Base-by-base conservation (phyloP, 176 grass and related monocot genomes). In the Luzula sylvatica region DNA sequence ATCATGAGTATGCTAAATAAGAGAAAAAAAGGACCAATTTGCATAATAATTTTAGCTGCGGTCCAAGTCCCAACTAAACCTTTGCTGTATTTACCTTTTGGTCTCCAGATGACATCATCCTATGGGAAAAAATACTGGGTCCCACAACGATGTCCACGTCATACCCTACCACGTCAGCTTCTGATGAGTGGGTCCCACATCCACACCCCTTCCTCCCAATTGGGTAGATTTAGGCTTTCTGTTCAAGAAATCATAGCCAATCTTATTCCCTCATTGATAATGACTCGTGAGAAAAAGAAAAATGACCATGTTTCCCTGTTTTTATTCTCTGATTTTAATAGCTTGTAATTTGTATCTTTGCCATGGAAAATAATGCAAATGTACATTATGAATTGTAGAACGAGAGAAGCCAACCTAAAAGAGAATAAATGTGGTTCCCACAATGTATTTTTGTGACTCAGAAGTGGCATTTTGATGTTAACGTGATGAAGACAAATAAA, bases 161-260 rank as follows among this genome's bases (percentile, higher is more conserved):
- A 11, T 23, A 15, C 20, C 18, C 19, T 24, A 11, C 38, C 38
- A 59, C 8, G 38, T 59, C 56, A 59, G 56, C 56, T 22, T 15
- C 41, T 11, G 6, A n/a, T 11, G 5, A 5, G 0, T 56, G 53
- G 26, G 27, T 9, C 53, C 53, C 26, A 56, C 26, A 7, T 20
- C 24, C 15, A 5, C 5, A 3, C 21, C 9, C 38, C 40, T 46
- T 46, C 43, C 4, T 39, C 22, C 54, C 1, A 5, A 41, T 23
- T 13, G 30, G 29, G 29, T 23, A 11, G 27, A 5, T 14, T 55
- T 18, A 55, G 52, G 52, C 52, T 55, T 55, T 55, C 52, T 30
- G 52, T 32, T 32, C 23, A 55, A 55, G 52, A 55, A 55, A 55
- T 32, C 15, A 26, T 55, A 55, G 48, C 24, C 27, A 30, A 27